Evolutionary conservation across 1,284 basidiomycete genomes (phyloP).

Genomic region (Ceratobasidium sp.): DNA sequence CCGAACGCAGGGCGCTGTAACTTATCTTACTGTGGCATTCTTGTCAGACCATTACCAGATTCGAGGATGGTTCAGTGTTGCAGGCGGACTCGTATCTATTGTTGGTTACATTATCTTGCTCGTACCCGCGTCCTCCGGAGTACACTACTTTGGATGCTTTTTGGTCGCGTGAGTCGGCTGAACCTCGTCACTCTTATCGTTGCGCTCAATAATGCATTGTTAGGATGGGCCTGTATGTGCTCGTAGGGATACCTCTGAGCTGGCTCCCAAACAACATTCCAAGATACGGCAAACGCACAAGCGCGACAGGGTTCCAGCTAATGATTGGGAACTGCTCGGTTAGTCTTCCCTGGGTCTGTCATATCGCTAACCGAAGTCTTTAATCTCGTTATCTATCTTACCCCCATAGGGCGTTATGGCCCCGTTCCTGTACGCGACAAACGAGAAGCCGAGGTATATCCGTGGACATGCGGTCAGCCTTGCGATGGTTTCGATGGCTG

Average conservation of each 20-base stretch:
- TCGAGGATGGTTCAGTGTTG: constrained; percentile 28
- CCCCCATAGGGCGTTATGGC: constrained; percentile 45
- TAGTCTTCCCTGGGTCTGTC: background rate
- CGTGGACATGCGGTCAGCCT: constrained; percentile 47
- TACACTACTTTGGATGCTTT: constrained; percentile 46
- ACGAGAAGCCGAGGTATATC: constrained; percentile 46
- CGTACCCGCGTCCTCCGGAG: constrained; percentile 30
- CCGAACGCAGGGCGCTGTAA: constrained; percentile 11
- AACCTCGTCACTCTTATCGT: background rate
- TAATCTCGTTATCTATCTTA: background rate
- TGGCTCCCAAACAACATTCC: constrained; percentile 48
- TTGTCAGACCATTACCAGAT: constrained; percentile 34
- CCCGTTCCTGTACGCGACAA: constrained; percentile 46
- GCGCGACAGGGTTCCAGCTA: constrained; percentile 46
- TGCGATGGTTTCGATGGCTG: constrained; percentile 45
- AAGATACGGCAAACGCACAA: constrained; percentile 47
- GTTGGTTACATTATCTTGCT: constrained; percentile 47
- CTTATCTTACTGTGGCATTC: constrained; percentile 32
- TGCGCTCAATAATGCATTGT: background rate
- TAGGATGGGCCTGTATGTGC: constrained; percentile 46
- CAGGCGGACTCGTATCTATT: constrained; percentile 40
- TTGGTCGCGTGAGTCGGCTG: constrained; percentile 39
- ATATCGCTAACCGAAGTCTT: too few species aligned
- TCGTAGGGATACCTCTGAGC: constrained; percentile 45
- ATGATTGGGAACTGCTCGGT: constrained; percentile 47